Percentiles rank a stretch among this genome's conserved stretches.
Conservation (phyloP, 169 alveolate species). For the Prorocentrum cordatum region DNA sequence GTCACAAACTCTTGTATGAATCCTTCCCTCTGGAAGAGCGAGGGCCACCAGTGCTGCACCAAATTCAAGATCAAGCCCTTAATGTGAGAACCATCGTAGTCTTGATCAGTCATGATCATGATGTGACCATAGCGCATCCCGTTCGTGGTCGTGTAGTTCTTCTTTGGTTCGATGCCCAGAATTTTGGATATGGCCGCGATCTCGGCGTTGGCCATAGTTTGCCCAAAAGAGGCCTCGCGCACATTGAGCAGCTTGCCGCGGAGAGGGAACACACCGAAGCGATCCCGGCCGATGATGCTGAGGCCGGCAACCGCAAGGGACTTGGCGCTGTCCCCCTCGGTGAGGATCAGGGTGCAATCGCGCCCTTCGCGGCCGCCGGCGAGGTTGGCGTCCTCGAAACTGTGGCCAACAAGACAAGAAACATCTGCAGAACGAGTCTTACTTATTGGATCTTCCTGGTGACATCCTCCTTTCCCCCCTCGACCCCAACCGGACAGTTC, state of each 20-base stretch:
- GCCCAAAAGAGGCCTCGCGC: conserved; percentile 79
- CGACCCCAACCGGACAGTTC: too few relatives aligned
- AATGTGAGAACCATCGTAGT: conserved; percentile 99
- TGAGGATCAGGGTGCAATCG: conserved; percentile 95
- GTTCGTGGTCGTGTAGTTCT: conserved; percentile 17
- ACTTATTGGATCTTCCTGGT: too few relatives aligned
- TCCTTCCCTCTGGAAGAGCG: conserved; percentile 89
- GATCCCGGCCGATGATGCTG: conserved; percentile 95
- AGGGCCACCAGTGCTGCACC: conserved; percentile 96
- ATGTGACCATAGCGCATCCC: conserved; percentile 95
- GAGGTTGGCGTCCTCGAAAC: conserved; percentile 76
- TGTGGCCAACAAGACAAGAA: too few relatives aligned
- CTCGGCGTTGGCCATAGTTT: conserved; percentile 29
- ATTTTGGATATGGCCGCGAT: conserved; percentile 52
- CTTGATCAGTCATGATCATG: conserved; percentile 99
- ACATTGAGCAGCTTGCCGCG: conserved; percentile 97
- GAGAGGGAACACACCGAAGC: conserved; percentile 98
- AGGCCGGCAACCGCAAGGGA: conserved; percentile 97
- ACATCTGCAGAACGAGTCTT: too few relatives aligned
- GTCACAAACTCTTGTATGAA: conserved; percentile 97
- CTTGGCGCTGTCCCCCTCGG: conserved; percentile 99
- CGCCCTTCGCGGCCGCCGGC: conserved; percentile 92
- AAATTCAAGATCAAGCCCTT: conserved; percentile 98
- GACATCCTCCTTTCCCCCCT: too few relatives aligned
- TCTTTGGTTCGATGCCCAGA: conserved; percentile 52